Evolutionary conservation across 2,329 filamentous ascomycete genomes (phyloP), one percentile per base, ranked within the genome.

Genomic region (Ceratocystis cubensis): DNA sequence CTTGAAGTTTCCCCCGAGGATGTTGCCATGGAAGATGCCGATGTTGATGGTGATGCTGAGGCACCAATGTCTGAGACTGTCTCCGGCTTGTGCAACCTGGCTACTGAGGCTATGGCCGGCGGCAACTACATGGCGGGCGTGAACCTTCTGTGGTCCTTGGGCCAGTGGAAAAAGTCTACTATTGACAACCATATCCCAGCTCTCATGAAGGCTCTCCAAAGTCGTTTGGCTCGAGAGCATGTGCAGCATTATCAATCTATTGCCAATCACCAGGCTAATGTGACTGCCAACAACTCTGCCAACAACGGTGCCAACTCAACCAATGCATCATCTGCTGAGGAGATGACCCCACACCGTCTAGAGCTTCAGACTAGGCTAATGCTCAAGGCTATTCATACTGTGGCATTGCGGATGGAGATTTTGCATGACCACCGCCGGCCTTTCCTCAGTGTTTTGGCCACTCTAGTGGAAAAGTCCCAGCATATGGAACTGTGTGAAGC

Each of bases 381-480:
- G 76, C 87, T 96, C 72, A 97, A 97, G 77, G 90, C 92, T 8
- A 92, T 99, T 69, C 92, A 97, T 72, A 86, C 96, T 67, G 89
- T 96, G 25, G 90, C 94, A 1, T 82, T 91, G 70, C 87, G 94
- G 56, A 97, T 99, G 86, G 92, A 94, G 71, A 88, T 88, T 46
- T 82, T 99, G 13, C 91, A 91, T 1, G 94, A 99, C 71, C 91
- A 93, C 73, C 83, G 94, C 56, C 82, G 95, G 59, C 93, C 94
- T 0, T 99, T 97, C 78, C 82, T 99, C 1, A 97, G 92, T 73
- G 93, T 97, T 3, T 80, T 99, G 44, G 94, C 94, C 3, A 94
- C 92, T 20, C 81, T 99, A 25, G 93, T 99, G 2, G 94, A 99
- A 75, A 94, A 96, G 73, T 97, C 94, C 0, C 84, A 89, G 75